A percentile compares a stretch with the other conserved stretches of the same genome.
These are phyloP conservation scores for Zoysia japonica DNA, from an alignment of 176 grass and related monocot genomes.

Conservation along the genomic window DNA sequence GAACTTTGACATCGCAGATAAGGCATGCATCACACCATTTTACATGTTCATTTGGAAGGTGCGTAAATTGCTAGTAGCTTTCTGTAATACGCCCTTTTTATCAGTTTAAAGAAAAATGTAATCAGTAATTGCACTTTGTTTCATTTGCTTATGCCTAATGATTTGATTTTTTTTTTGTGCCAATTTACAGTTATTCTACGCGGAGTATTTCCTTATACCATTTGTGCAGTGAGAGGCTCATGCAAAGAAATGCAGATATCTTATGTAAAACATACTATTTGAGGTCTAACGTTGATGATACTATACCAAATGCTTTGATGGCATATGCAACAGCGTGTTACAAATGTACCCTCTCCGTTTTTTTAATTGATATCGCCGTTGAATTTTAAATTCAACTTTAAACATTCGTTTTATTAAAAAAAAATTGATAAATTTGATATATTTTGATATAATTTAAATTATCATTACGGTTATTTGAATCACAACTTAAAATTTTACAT, in stretches of 20 bases:
- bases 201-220: conserved; percentile 82
- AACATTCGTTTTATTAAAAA: no score
- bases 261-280: conserved; percentile 4
- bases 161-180: not conserved
- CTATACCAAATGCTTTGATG: not conserved
- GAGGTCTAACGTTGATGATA: not conserved
- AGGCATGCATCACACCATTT: conserved; percentile 55
- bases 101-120: not conserved
- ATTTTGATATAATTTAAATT: no score
- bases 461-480: no score
- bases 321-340: not conserved
- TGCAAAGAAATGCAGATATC: not conserved
- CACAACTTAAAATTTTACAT: no score
- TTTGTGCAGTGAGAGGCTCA: conserved; percentile 51
- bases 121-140: not conserved
- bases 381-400: no score
- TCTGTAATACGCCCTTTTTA: not conserved
- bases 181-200: conserved; percentile 66
- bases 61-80: conserved; percentile 8
- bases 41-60: conserved; percentile 99
- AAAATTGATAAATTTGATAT: no score
- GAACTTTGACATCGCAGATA: conserved; percentile 43
- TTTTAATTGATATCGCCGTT: no score
- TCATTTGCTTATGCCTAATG: not conserved
- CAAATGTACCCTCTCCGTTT: no score